These are phyloP conservation scores for Withania somnifera DNA, from an alignment of 305 asterid species.

Conservation along the genomic window DNA sequence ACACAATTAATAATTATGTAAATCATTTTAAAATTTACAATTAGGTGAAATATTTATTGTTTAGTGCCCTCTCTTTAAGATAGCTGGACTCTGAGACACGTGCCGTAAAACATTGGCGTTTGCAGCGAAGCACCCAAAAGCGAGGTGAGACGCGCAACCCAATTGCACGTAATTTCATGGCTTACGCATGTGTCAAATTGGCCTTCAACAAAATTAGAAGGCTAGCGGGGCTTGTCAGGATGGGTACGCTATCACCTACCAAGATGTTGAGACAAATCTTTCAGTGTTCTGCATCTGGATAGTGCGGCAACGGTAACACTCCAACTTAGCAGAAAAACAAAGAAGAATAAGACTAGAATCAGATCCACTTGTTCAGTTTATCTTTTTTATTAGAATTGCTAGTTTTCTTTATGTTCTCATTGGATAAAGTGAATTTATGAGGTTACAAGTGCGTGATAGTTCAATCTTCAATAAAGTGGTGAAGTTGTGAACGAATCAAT, in stretches of 20 bases:
- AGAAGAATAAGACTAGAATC: background rate
- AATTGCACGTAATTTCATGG: background rate
- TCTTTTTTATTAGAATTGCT: background rate
- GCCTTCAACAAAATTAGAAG: background rate
- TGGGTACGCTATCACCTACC: background rate
- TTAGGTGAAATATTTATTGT: background rate
- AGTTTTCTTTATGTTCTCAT: background rate
- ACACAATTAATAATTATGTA: background rate
- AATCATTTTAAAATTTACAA: background rate
- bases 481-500: background rate
- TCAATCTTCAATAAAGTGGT: background rate
- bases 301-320: background rate
- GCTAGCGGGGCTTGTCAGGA: background rate
- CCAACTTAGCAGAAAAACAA: background rate
- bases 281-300: background rate
- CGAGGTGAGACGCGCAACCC: background rate
- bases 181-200: background rate
- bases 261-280: background rate
- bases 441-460: background rate
- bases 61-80: background rate
- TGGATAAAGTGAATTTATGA: background rate
- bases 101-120: background rate
- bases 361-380: background rate
- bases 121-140: background rate
- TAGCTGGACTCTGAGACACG: background rate